phyloP scores from a whole-genome alignment of 176 grass and related monocot genomes.

The Eragrostis nindensis region DNA sequence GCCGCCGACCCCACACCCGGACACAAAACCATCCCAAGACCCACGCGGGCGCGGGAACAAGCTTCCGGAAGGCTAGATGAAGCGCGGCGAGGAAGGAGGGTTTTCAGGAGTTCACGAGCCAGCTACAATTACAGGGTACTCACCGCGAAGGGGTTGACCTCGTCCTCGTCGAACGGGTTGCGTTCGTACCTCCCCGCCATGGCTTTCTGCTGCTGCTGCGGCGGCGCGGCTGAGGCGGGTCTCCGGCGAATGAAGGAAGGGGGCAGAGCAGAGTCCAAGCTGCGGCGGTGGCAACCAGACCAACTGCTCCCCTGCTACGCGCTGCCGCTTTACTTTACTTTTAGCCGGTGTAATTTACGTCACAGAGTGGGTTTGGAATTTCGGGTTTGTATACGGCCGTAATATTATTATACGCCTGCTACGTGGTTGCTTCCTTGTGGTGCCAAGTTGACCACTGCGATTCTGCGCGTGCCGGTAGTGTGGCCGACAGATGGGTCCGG shows the following conservation, averaged over 20 bases:
- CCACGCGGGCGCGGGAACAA: not conserved
- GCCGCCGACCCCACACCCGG: not conserved
- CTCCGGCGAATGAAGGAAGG: slow-evolving; percentile 44
- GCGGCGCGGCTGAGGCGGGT: not conserved
- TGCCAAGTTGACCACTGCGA: slow-evolving; percentile 23
- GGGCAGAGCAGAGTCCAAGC: not conserved
- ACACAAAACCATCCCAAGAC: not conserved
- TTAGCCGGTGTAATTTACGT: slow-evolving; percentile 34
- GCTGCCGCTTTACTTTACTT: slow-evolving; percentile 19
- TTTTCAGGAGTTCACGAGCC: not conserved
- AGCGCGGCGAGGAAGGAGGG: not conserved
- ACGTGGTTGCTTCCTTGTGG: not conserved
- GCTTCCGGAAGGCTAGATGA: not conserved
- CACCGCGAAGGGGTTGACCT: slow-evolving; percentile 94
- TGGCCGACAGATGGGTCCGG: slow-evolving; percentile 29
- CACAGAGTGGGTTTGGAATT: slow-evolving; percentile 54
- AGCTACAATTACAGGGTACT: slow-evolving; percentile 19
- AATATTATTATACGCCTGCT: slow-evolving; percentile 1
- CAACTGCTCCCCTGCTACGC: slow-evolving; percentile 13
- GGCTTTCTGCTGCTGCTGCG: slow-evolving; percentile 19
- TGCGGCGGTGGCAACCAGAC: slow-evolving; percentile 47
- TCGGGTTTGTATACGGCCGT: slow-evolving; percentile 22
- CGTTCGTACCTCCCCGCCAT: slow-evolving; percentile 95
- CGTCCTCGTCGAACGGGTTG: slow-evolving; percentile 94
- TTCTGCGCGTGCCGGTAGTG: not conserved